Evolutionary conservation across 768 basidiomycete species (phyloP), one percentile per base, ranked within the genome.

Genomic region (Cystobasidium onofrii): DNA sequence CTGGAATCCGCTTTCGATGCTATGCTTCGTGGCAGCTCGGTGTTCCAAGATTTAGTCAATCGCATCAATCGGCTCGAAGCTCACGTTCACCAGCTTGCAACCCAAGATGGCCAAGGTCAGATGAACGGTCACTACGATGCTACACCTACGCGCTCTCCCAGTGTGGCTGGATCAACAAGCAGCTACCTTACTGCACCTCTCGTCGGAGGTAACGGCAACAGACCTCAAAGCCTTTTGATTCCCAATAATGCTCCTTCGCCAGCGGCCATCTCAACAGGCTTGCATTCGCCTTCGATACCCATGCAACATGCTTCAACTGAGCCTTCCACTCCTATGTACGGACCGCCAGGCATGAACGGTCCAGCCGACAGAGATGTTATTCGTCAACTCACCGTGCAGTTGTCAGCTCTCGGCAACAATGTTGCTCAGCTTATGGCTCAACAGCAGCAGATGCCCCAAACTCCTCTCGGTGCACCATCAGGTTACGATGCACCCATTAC

Each of bases 1-100:
- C 69, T 71, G 20, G 69, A 71, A 55, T 71, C 69, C 15, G 69
- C 69, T 57, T 71, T 71, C 44, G 69, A 71, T 44, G 33, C 52
- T 2, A 71, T 71, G 69, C 69, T 71, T 25, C 25, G 55, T 29
- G 55, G 52, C 18, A 71, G 69, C 34, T 23, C 33, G 6, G 29
- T 60, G 7, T 71, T 71, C 69, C 69, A 71, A 39, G 69, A 71
- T 57, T 23, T 71, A 7, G 7, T 39, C 12, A 71, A 39, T 25
- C 69, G 69, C 25, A 18, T 71, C 54, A 44, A 44, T 20, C 33
- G 27, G 7, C 69, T 71, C 23, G 52, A 71, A 46, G 33, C 34
- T 7, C 69, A 71, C 9, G 69, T 71, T 20, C 46, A 41, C 18
- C 65, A 67, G 31, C 65, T 67, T 41, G 25, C 46, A 7, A 29